Evolutionary conservation across 495 filamentous ascomycete species (phyloP).

Genomic region (Aspergillus bertholletiae): DNA sequence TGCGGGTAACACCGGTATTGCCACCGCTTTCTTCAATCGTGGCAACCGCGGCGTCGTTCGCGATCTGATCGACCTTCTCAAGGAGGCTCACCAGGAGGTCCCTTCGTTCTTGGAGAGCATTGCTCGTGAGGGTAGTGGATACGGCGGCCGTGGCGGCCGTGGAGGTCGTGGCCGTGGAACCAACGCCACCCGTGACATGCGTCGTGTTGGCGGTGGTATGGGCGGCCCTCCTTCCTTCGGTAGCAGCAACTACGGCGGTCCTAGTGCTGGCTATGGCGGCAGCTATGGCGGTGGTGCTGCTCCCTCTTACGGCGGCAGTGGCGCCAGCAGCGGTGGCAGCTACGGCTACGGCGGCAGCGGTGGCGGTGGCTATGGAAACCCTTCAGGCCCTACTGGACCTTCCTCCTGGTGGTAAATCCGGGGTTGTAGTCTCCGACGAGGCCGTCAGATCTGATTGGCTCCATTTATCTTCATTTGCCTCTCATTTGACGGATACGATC

Average conservation of each 20-base stretch:
- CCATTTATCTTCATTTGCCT: conserved; percentile 36
- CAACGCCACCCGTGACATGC: conserved; percentile 81
- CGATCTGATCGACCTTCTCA: conserved; percentile 91
- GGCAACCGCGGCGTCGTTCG: conserved; percentile 96
- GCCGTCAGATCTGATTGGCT: conserved; percentile 45
- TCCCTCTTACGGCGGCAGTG: conserved; percentile 24
- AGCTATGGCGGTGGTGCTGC: conserved; percentile 34
- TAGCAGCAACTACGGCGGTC: conserved; percentile 29
- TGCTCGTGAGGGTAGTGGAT: conserved; percentile 85
- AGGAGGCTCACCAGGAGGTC: conserved; percentile 97
- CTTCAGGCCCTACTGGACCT: conserved; percentile 74
- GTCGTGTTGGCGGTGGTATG: conserved; percentile 52
- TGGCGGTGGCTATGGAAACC: conserved; percentile 73
- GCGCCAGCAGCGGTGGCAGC: conserved; percentile 44
- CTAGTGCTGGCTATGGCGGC: conserved; percentile 50
- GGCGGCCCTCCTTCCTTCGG: conserved; percentile 43
- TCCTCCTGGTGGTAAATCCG: conserved; percentile 91
- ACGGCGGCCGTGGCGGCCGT: conserved; percentile 67
- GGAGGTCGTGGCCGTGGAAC: conserved; percentile 64
- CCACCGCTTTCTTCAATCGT: conserved; percentile 99
- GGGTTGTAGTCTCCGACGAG: conserved; percentile 45
- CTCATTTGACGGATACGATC: conserved; percentile 43
- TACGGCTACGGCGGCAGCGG: conserved; percentile 41
- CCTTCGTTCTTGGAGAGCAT: conserved; percentile 92
- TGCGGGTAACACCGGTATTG: conserved; percentile 98